Percentiles rank a stretch among this genome's conserved stretches.
Conservation (phyloP, 257 asterid genomes). For the Eucommia ulmoides region DNA sequence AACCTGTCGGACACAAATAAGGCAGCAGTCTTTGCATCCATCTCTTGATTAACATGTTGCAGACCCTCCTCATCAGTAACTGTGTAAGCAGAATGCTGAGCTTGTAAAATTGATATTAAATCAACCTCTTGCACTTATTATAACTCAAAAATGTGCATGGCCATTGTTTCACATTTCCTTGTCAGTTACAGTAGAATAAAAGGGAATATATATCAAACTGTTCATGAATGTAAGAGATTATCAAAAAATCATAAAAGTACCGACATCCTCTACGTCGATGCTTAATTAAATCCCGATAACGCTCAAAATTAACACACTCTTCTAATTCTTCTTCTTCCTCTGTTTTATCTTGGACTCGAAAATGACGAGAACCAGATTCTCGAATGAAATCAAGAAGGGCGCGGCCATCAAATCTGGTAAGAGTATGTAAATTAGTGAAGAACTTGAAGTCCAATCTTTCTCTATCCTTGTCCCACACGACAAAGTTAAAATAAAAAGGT, state of each 20-base stretch:
- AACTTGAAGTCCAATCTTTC: not conserved
- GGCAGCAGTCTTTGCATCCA: conserved; percentile 77
- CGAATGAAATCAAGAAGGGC: conserved; percentile 97
- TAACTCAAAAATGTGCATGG: not conserved
- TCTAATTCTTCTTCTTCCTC: conserved; percentile 98
- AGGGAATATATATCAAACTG: not conserved
- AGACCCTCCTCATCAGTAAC: conserved; percentile 87
- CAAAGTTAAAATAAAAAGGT: not conserved
- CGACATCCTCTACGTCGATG: conserved; percentile 99
- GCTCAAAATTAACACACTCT: conserved; percentile 99
- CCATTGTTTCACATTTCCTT: not conserved
- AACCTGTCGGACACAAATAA: conserved; percentile 81
- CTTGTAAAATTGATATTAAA: conserved; percentile 7
- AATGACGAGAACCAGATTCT: conserved; percentile 49
- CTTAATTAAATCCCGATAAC: conserved; percentile 99
- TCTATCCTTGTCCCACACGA: not conserved
- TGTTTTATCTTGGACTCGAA: conserved; percentile 56
- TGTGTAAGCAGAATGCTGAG: conserved; percentile 33
- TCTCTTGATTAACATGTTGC: conserved; percentile 71
- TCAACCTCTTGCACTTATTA: not conserved
- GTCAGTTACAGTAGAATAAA: not conserved
- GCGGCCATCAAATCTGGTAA: conserved; percentile 91
- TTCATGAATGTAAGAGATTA: conserved; percentile 12
- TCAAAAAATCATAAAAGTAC: conserved; percentile 65
- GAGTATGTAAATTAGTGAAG: conserved; percentile 9